Evolutionary conservation across 179 eudicot species (phyloP).

Genomic region (Beta corolliflora): DNA sequence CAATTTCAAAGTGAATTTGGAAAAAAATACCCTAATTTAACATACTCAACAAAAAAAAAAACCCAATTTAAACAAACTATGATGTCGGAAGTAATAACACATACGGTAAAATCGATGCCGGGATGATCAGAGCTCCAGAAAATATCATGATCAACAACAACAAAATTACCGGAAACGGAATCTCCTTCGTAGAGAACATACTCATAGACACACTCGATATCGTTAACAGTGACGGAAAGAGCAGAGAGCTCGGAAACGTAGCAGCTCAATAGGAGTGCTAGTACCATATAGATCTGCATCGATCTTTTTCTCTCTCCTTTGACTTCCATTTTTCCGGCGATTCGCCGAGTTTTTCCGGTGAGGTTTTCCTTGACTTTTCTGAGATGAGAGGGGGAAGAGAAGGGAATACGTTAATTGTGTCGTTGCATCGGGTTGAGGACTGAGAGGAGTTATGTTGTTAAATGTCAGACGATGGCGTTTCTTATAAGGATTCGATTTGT

Average conservation of each 20-base stretch:
- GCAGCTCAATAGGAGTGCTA: constrained; percentile 41
- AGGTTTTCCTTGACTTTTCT: neutral
- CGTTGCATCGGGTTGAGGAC: neutral
- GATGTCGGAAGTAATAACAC: neutral
- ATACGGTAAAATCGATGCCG: constrained; percentile 82
- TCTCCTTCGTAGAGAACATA: constrained; percentile 85
- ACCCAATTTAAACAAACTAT: neutral
- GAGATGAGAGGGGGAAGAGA: neutral
- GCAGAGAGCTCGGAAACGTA: constrained; percentile 38
- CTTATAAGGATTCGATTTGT: no score
- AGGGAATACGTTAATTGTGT: neutral
- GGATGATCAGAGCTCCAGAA: constrained; percentile 94
- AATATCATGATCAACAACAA: constrained; percentile 87
- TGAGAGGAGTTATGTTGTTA: no score
- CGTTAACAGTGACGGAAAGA: constrained; percentile 73
- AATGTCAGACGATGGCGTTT: no score
- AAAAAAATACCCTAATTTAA: neutral
- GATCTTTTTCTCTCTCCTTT: constrained; percentile 25
- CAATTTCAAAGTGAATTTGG: no score
- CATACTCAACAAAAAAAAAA: neutral
- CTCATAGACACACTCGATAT: constrained; percentile 84
- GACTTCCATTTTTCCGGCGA: constrained; percentile 29
- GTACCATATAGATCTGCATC: constrained; percentile 28
- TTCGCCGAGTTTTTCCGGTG: neutral
- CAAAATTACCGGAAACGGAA: constrained; percentile 82